phyloP scores from a whole-genome alignment of 2,329 filamentous ascomycete species.

The Pseudocercospora fuligena region DNA sequence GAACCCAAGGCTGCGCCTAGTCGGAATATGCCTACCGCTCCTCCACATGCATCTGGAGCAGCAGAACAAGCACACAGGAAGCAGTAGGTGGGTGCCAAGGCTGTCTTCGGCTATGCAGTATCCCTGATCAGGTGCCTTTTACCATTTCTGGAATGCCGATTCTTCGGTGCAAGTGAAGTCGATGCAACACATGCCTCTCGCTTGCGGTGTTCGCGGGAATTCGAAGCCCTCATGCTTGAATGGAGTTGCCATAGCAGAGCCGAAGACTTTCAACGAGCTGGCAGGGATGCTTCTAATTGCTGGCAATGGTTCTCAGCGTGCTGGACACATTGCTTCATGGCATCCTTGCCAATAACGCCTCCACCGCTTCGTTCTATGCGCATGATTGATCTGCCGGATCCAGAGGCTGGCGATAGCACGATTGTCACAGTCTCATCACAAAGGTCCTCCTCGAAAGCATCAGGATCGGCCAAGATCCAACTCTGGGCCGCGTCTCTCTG shows the following conservation, averaged over 20 bases:
- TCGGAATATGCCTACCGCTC: neutral
- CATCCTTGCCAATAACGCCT: constrained; percentile 66
- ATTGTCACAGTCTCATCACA: constrained; percentile 84
- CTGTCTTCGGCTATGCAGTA: neutral
- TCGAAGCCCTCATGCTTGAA: neutral
- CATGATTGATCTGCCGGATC: constrained; percentile 61
- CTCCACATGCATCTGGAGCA: neutral
- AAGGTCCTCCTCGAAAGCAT: constrained; percentile 84
- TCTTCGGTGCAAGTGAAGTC: too few species aligned
- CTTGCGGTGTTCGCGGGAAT: neutral
- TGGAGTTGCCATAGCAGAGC: too few species aligned
- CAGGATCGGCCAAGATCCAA: constrained; percentile 87
- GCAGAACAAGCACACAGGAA: neutral
- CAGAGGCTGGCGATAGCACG: constrained; percentile 65
- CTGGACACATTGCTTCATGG: constrained; percentile 64
- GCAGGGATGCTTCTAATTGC: constrained; percentile 50
- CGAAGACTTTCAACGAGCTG: constrained; percentile 4
- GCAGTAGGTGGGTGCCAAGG: neutral
- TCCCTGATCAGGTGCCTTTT: neutral
- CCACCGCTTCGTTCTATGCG: constrained; percentile 86
- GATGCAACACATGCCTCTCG: too few species aligned
- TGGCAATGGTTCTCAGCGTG: constrained; percentile 69
- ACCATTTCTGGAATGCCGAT: neutral
- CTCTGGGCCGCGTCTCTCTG: constrained; percentile 45
- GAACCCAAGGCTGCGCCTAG: neutral